phyloP scores from a whole-genome alignment of 2,329 filamentous ascomycete species.

The Cercospora berteroae region DNA sequence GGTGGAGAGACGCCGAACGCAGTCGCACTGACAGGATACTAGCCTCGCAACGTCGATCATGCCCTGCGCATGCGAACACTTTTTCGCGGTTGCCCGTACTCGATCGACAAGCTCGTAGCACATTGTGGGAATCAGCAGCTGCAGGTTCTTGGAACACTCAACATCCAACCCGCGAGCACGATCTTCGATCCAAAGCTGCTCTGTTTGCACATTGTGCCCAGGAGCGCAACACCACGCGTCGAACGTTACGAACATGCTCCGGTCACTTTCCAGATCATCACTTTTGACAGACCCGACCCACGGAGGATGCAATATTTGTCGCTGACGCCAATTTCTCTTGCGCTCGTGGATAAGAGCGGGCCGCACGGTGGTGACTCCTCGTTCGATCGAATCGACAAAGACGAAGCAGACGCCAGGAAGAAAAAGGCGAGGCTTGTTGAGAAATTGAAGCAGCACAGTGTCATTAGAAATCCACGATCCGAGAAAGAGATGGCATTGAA shows the following conservation, averaged over 20 bases:
- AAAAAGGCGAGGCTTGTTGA: slow-evolving; percentile 69
- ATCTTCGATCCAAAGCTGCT: slow-evolving; percentile 67
- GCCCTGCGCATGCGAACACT: slow-evolving; percentile 81
- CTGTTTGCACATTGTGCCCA: slow-evolving; percentile 55
- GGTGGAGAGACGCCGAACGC: slow-evolving; percentile 11
- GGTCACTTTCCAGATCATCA: slow-evolving; percentile 77
- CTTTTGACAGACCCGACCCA: slow-evolving; percentile 84
- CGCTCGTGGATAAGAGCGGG: slow-evolving; percentile 69
- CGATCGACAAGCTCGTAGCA: slow-evolving; percentile 75
- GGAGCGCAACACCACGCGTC: slow-evolving; percentile 64
- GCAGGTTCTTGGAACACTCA: slow-evolving; percentile 82
- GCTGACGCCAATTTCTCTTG: slow-evolving; percentile 80
- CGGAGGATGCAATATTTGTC: slow-evolving; percentile 96
- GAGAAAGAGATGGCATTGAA: slow-evolving; percentile 78
- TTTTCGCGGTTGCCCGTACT: slow-evolving; percentile 77
- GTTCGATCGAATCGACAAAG: slow-evolving; percentile 63
- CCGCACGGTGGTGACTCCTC: slow-evolving; percentile 39
- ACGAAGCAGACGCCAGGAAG: slow-evolving; percentile 66
- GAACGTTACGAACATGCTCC: slow-evolving; percentile 64
- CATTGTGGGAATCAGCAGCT: slow-evolving; percentile 80
- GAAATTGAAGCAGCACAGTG: slow-evolving; percentile 85
- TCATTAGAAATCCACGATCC: slow-evolving; percentile 71
- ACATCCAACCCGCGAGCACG: slow-evolving; percentile 53
- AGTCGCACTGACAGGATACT: slow-evolving; percentile 23
- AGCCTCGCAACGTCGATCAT: slow-evolving; percentile 80